phyloP scores from a whole-genome alignment of 31 red algal species.

The Endocladia muricata region DNA sequence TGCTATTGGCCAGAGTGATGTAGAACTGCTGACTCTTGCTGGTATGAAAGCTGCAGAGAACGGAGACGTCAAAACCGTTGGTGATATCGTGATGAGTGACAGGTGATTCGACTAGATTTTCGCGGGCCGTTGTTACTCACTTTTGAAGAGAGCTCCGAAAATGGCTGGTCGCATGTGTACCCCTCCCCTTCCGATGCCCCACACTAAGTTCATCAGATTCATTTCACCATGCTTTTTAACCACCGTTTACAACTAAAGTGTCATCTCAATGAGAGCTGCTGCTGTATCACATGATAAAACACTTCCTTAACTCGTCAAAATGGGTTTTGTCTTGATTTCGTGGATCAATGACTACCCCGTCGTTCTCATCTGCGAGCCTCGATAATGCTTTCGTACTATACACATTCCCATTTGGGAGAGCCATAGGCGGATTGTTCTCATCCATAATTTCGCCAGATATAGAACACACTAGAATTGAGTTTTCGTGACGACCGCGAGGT shows the following conservation, averaged over 20 bases:
- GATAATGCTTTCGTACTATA: slow-evolving; percentile 72
- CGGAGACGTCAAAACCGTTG: neutral
- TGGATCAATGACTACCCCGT: slow-evolving; percentile 66
- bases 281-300: slow-evolving; percentile 61
- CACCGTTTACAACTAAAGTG: neutral
- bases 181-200: too few species aligned
- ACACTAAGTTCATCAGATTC: too few species aligned
- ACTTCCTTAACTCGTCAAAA: slow-evolving; percentile 41
- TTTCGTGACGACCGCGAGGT: slow-evolving; percentile 80
- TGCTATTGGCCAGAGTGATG: slow-evolving; percentile 51
- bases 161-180: too few species aligned
- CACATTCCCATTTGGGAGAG: slow-evolving; percentile 91
- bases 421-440: slow-evolving; percentile 97
- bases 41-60: slow-evolving; percentile 23
- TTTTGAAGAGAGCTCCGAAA: too few species aligned
- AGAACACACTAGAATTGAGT: slow-evolving; percentile 85
- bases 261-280: neutral
- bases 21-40: slow-evolving; percentile 50
- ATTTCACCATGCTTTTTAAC: neutral
- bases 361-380: slow-evolving; percentile 64
- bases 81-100: slow-evolving; percentile 13
- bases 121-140: too few species aligned
- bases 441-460: slow-evolving; percentile 92
- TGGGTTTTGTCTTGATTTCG: slow-evolving; percentile 42
- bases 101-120: too few species aligned